phyloP scores from a whole-genome alignment of 2,329 filamentous ascomycete genomes.

The Thyridium curvatum region DNA sequence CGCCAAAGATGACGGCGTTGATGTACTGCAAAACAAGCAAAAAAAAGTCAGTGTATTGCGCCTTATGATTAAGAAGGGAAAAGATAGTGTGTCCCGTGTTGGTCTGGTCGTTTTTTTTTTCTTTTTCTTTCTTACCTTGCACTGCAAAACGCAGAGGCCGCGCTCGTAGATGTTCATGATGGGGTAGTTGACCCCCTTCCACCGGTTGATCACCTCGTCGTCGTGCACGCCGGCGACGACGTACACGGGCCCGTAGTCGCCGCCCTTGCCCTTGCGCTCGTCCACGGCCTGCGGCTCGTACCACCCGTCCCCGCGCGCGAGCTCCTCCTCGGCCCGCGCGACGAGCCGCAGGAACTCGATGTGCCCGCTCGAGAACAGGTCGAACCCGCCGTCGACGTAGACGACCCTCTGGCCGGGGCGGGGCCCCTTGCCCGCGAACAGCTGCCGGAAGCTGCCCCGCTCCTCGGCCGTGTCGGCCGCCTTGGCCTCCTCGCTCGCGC shows the following conservation, averaged over 20 bases:
- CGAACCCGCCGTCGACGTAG: constrained; percentile 95
- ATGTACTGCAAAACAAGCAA: constrained; percentile 67
- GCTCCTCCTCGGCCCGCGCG: constrained; percentile 62
- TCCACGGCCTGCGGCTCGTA: constrained; percentile 58
- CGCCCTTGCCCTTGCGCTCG: constrained; percentile 58
- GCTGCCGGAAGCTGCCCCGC: constrained; percentile 56
- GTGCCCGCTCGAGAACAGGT: constrained; percentile 93
- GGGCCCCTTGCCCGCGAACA: constrained; percentile 67
- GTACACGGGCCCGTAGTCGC: constrained; percentile 76
- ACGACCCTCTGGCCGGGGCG: constrained; percentile 76
- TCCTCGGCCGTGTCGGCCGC: constrained; percentile 44
- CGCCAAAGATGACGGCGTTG: constrained; percentile 80
- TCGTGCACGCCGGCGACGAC: constrained; percentile 93
- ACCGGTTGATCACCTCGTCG: constrained; percentile 89
- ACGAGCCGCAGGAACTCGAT: constrained; percentile 89
- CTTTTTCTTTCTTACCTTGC: constrained; percentile 77
- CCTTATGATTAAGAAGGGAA: too few relatives aligned
- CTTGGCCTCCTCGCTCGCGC: constrained; percentile 38
- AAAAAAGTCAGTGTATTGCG: too few relatives aligned
- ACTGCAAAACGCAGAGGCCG: constrained; percentile 90
- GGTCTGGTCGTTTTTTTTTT: too few relatives aligned
- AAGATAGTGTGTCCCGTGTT: too few relatives aligned
- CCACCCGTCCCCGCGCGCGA: constrained; percentile 67
- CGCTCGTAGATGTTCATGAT: constrained; percentile 99
- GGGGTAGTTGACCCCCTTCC: constrained; percentile 97